Conservation (phyloP, 2,329 filamentous ascomycete genomes). For the Epichloe gansuensis region DNA sequence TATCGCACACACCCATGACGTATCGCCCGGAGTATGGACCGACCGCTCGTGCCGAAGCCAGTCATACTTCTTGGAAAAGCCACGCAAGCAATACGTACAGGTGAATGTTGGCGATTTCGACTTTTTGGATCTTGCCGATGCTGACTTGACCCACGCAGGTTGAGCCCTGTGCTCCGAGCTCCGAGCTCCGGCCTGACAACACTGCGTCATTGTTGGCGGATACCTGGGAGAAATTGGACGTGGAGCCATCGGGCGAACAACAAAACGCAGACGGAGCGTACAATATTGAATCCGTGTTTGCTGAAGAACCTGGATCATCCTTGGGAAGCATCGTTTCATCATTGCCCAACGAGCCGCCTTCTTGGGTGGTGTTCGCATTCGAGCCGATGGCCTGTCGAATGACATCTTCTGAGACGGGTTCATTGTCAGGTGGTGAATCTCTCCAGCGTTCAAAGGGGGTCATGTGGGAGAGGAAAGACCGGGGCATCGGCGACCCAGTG, state of each 20-base stretch:
- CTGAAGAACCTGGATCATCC: constrained; percentile 19
- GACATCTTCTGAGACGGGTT: constrained; percentile 24
- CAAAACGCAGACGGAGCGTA: constrained; percentile 11
- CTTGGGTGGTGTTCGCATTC: background rate
- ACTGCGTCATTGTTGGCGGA: constrained; percentile 7
- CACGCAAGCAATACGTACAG: constrained; percentile 26
- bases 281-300: constrained; percentile 17
- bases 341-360: background rate
- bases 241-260: constrained; percentile 11
- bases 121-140: constrained; percentile 4
- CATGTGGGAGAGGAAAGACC: constrained; percentile 20
- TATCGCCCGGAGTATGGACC: constrained; percentile 30
- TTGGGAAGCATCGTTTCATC: background rate
- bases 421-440: constrained; percentile 31
- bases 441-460: constrained; percentile 33
- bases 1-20: constrained; percentile 37
- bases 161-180: constrained; percentile 2
- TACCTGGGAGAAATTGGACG: constrained; percentile 7
- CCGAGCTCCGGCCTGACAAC: constrained; percentile 2
- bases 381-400: constrained; percentile 22
- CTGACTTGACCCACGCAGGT: constrained; percentile 7
- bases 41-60: constrained; percentile 37
- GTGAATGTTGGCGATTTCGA: constrained; percentile 17
- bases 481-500: constrained; percentile 31
- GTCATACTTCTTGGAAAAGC: constrained; percentile 28